Percentiles rank a stretch among this genome's conserved stretches.
Conservation (phyloP, 2,329 filamentous ascomycete species). For the Colletotrichum trifolii region DNA sequence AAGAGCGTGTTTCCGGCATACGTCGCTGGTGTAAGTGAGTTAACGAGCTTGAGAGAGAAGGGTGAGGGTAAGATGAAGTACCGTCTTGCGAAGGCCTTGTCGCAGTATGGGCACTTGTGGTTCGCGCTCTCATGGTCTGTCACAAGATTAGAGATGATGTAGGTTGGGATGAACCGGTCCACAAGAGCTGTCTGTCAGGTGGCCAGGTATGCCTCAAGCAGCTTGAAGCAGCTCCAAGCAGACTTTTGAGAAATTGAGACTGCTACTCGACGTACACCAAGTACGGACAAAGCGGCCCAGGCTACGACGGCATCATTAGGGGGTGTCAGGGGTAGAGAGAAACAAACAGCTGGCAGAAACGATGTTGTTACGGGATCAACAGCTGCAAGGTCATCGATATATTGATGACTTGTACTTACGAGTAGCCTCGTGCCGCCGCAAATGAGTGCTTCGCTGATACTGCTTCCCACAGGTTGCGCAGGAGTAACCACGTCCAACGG, state of each 20-base stretch:
- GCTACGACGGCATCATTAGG: background rate
- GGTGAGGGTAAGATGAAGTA: background rate
- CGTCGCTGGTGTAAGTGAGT: constrained; percentile 33
- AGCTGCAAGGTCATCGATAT: background rate
- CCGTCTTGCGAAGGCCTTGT: constrained; percentile 39
- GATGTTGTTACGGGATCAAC: background rate
- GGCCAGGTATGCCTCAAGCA: background rate
- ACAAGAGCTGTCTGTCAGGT: background rate
- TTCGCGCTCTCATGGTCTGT: constrained; percentile 33
- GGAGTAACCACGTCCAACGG: constrained; percentile 12
- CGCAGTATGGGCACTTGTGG: constrained; percentile 38
- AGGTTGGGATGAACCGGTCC: background rate
- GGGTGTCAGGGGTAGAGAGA: too few relatives aligned
- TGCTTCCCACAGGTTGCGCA: constrained; percentile 41
- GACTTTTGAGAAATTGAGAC: too few relatives aligned
- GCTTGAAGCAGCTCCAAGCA: too few relatives aligned
- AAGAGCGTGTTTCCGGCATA: constrained; percentile 43
- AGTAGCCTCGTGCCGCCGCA: constrained; percentile 42
- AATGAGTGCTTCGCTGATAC: constrained; percentile 43
- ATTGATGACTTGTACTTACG: constrained; percentile 35
- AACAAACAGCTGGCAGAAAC: too few relatives aligned
- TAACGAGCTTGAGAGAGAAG: background rate
- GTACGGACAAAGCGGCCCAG: too few relatives aligned
- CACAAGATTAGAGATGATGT: background rate
- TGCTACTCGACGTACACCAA: too few relatives aligned